A percentile compares a stretch with the other conserved stretches of the same genome.
Evolutionary conservation across 805 yeast genomes (phyloP).

Genomic region (Candida nanaspora): DNA sequence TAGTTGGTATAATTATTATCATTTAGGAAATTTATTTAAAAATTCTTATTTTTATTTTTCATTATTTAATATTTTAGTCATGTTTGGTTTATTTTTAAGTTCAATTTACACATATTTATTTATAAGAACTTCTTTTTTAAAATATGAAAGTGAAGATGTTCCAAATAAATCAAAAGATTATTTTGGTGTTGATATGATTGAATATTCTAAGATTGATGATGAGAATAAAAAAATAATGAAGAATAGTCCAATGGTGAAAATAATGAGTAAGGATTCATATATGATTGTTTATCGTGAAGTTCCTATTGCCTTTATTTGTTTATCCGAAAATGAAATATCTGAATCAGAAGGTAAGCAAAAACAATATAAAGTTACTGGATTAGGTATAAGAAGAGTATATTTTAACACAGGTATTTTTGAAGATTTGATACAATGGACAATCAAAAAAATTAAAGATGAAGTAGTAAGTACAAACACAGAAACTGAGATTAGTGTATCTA

Average conservation of each 20-base stretch:
- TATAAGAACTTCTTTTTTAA: slow-evolving; percentile 42
- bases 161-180: slow-evolving; percentile 27
- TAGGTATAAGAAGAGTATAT: slow-evolving; percentile 60
- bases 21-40: slow-evolving; percentile 8
- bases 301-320: slow-evolving; percentile 58
- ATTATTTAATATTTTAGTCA: slow-evolving; percentile 29
- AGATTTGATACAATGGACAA: slow-evolving; percentile 58
- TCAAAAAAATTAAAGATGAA: slow-evolving; percentile 26
- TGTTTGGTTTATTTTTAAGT: slow-evolving; percentile 29
- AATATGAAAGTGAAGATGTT: slow-evolving; percentile 29
- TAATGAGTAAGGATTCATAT: slow-evolving; percentile 40
- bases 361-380: slow-evolving; percentile 41
- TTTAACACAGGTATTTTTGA: slow-evolving; percentile 53
- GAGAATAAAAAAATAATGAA: slow-evolving; percentile 10
- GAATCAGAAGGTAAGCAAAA: slow-evolving; percentile 16
- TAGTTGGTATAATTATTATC: slow-evolving; percentile 15
- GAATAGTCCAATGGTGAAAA: slow-evolving; percentile 9
- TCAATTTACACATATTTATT: slow-evolving; percentile 33
- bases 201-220: slow-evolving; percentile 25
- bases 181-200: slow-evolving; percentile 46
- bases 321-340: slow-evolving; percentile 23
- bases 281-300: slow-evolving; percentile 57
- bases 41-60: slow-evolving; percentile 14
- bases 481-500: slow-evolving; percentile 32
- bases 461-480: too few relatives aligned